Base-by-base conservation (phyloP, 1,139 yeast species). In the Nakaseomyces kungkrabaensis region DNA sequence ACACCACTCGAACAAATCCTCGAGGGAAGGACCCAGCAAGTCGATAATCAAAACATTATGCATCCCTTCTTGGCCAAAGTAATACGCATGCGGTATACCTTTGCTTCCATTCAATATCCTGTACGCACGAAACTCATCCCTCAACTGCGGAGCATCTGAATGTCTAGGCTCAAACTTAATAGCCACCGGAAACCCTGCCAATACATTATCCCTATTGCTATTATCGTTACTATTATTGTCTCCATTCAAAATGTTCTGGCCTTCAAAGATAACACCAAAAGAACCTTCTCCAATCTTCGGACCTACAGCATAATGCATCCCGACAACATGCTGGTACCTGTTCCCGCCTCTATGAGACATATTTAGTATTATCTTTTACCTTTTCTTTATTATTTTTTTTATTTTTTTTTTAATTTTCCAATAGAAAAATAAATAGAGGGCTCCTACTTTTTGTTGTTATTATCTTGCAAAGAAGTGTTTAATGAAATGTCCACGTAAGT, bases 211-310 rank as follows among this genome's bases (percentile, higher is more conserved):
- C 13, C 45, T 32, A 6, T 31, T 40, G 38, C 47, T 49, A 37
- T 49, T 45, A 32, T 51, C 46, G 11, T 48, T 41, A 40, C 47
- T 50, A 36, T 50, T 45, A 31, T 52, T 45, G 8, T 49, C 51
- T 10, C 52, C 51, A 65, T 86, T 87, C 59, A 92, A 76, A 56
- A 92, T 74, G 66, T 92, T 92, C 51, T 86, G 81, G 34, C 98
- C 98, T 71, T 90, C 97, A 68, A 90, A 92, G 50, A 92, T 90
- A 48, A 90, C 92, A 25, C 98, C 98, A 72, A 92, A 92, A 1
- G 97, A 90, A 22, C 98, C 98, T 69, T 92, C 97, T 40, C 98
- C 98, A 53, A 92, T 92, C 72, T 92, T 92, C 67, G 89, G 89
- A 46, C 97, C 98, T 53, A 92, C 89, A 57, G 92, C 89, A 72